Evolutionary conservation across 768 basidiomycete genomes (phyloP).

Genomic region (Tricholoma matsutake): DNA sequence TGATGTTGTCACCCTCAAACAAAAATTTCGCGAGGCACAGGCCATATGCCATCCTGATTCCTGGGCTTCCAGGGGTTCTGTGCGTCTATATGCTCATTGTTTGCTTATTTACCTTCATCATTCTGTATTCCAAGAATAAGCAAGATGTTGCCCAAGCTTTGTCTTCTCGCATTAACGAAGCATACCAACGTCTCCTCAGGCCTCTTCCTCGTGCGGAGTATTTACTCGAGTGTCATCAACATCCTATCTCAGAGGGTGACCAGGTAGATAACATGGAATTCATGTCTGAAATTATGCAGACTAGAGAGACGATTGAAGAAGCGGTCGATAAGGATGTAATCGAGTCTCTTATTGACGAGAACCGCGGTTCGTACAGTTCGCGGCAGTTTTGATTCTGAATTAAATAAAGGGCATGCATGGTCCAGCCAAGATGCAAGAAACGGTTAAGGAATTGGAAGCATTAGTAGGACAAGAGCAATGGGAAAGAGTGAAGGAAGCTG

Average conservation of each 20-base stretch:
- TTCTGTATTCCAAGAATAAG: slow-evolving; percentile 38
- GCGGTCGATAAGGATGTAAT: slow-evolving; percentile 50
- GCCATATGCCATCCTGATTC: slow-evolving; percentile 82
- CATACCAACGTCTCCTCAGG: slow-evolving; percentile 71
- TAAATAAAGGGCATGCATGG: slow-evolving; percentile 1
- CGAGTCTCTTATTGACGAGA: slow-evolving; percentile 47
- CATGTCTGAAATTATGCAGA: slow-evolving; percentile 76
- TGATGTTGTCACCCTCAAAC: slow-evolving; percentile 56
- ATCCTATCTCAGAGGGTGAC: slow-evolving; percentile 64
- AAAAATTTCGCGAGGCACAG: slow-evolving; percentile 69
- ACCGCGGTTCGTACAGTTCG: slow-evolving; percentile 41
- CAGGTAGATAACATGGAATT: slow-evolving; percentile 67
- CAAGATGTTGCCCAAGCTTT: slow-evolving; percentile 59
- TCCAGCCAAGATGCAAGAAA: slow-evolving; percentile 50
- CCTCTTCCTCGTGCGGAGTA: slow-evolving; percentile 81
- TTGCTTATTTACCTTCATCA: slow-evolving; percentile 5
- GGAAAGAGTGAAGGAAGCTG: slow-evolving; percentile 50
- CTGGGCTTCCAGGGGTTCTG: slow-evolving; percentile 68
- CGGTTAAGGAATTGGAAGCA: slow-evolving; percentile 43
- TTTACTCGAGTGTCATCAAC: slow-evolving; percentile 62
- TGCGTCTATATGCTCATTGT: slow-evolving; percentile 27
- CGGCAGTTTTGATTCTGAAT: background rate
- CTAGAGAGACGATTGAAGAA: slow-evolving; percentile 72
- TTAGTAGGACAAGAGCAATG: slow-evolving; percentile 55
- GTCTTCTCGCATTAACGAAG: slow-evolving; percentile 78